Conservation (phyloP, 2,329 filamentous ascomycete genomes). For the Trichoderma koningiopsis region DNA sequence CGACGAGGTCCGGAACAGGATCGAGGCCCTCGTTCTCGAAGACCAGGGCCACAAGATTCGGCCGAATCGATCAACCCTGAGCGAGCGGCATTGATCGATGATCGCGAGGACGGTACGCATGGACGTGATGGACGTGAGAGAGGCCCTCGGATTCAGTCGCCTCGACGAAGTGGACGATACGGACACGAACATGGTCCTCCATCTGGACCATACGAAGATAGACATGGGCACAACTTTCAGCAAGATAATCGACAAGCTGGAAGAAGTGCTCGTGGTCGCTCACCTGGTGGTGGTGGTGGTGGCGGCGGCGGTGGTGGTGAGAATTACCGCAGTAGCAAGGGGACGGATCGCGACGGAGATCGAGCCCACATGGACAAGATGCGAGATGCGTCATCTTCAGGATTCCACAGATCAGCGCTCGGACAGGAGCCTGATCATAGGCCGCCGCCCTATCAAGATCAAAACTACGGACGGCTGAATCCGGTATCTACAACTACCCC, state of each 20-base stretch:
- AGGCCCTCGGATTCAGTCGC: constrained; percentile 49
- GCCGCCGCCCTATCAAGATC: constrained; percentile 57
- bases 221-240: constrained; percentile 47
- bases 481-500: constrained; percentile 48
- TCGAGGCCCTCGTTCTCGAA: constrained; percentile 35
- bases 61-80: constrained; percentile 51
- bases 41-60: constrained; percentile 34
- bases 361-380: constrained; percentile 41
- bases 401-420: constrained; percentile 43
- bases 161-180: constrained; percentile 45
- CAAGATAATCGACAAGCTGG: constrained; percentile 37
- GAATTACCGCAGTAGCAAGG: constrained; percentile 39
- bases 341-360: constrained; percentile 45
- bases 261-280: constrained; percentile 40
- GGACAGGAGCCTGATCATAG: constrained; percentile 54
- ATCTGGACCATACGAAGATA: constrained; percentile 50
- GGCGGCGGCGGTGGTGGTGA: constrained; percentile 26
- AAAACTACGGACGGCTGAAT: constrained; percentile 64
- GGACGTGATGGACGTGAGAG: constrained; percentile 49
- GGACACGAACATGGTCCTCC: constrained; percentile 36
- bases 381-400: constrained; percentile 40
- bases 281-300: constrained; percentile 30
- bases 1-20: constrained; percentile 37
- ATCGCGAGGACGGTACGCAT: constrained; percentile 39
- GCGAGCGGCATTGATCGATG: constrained; percentile 49